Evolutionary conservation across 2,329 filamentous ascomycete genomes (phyloP).

Genomic region (Pseudogymnoascus sp.): DNA sequence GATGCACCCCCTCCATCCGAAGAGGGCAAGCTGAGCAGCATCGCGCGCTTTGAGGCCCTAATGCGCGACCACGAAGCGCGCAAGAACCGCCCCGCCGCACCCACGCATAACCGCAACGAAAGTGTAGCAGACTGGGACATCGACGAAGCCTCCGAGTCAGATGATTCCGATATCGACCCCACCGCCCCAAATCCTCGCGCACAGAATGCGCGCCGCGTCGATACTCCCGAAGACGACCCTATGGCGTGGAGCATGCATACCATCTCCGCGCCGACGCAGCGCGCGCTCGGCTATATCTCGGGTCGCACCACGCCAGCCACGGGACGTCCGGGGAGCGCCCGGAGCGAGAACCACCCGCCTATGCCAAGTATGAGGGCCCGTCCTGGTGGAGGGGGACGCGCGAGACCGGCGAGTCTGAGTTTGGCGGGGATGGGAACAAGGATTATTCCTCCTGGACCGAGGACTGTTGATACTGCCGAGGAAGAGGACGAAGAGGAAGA

Average conservation of each 20-base stretch:
- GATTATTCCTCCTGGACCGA: background rate
- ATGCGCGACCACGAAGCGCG: constrained; percentile 54
- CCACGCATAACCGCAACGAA: background rate
- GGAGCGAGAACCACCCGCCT: background rate
- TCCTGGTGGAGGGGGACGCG: background rate
- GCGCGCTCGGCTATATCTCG: constrained; percentile 18
- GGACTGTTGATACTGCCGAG: constrained; percentile 9
- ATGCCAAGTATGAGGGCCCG: background rate
- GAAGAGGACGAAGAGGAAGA: constrained; percentile 37
- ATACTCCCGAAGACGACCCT: constrained; percentile 27
- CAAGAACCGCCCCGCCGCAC: constrained; percentile 26
- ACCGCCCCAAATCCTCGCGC: background rate
- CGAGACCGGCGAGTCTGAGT: background rate
- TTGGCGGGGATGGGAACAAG: background rate
- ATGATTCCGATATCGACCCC: constrained; percentile 3
- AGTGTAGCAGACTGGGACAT: constrained; percentile 1
- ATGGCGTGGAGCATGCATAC: background rate
- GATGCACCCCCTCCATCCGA: constrained; percentile 36
- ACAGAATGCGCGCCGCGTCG: background rate
- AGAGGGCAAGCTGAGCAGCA: constrained; percentile 56
- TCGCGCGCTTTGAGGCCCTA: constrained; percentile 58
- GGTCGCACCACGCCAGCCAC: constrained; percentile 10
- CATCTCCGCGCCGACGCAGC: constrained; percentile 15
- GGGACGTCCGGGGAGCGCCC: background rate
- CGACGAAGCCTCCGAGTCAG: background rate